Conservation (phyloP, 345 rosid genomes). For the Euphorbia peplus region DNA sequence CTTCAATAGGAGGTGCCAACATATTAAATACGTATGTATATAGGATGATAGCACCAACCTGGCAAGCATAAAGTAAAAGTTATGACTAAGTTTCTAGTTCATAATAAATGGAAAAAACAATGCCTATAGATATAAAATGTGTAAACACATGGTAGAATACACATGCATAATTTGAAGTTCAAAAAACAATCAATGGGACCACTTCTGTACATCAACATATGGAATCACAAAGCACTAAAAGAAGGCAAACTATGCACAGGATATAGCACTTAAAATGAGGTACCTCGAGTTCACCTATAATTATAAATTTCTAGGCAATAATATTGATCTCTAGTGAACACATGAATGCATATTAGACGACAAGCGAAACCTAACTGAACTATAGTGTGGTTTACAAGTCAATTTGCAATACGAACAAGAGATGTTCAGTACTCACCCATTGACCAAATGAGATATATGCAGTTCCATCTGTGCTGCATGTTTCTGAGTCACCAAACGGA, state of each 20-base stretch:
- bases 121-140: background rate
- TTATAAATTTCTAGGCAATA: background rate
- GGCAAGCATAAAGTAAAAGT: conserved; percentile 29
- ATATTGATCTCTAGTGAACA: background rate
- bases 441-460: conserved; percentile 99
- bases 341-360: background rate
- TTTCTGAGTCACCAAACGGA: conserved; percentile 84
- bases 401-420: background rate
- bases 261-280: background rate
- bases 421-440: conserved; percentile 56
- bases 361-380: background rate
- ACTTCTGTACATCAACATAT: background rate
- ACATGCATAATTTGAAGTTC: background rate
- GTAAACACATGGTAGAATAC: background rate
- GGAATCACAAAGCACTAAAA: too few relatives aligned
- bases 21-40: conserved; percentile 92
- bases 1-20: conserved; percentile 94
- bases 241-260: background rate
- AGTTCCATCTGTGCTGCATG: conserved; percentile 80
- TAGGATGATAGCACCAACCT: conserved; percentile 98
- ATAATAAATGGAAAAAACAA: background rate
- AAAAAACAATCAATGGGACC: background rate
- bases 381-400: background rate
- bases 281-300: background rate
- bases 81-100: background rate